Evolutionary conservation across 2,329 filamentous ascomycete genomes (phyloP).

Genomic region (Teratosphaeriaceae sp.): DNA sequence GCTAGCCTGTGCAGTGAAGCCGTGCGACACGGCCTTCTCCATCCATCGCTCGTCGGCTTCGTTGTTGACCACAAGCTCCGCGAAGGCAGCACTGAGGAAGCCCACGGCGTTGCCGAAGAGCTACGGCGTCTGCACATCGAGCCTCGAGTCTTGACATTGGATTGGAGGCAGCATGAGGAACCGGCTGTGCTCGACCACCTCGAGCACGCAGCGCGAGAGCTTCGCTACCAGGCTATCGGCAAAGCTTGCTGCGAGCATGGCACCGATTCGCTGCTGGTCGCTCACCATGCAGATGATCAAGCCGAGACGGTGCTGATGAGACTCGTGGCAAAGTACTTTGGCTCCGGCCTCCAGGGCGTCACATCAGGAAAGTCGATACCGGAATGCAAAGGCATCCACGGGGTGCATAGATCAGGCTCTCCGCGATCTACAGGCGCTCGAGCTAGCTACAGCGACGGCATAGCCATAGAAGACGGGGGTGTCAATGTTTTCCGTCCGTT

Average conservation of each 20-base stretch:
- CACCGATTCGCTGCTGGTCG: conserved; percentile 62
- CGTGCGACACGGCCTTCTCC: background rate
- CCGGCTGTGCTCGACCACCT: conserved; percentile 54
- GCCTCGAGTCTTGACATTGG: conserved; percentile 26
- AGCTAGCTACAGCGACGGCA: background rate
- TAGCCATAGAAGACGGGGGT: conserved; percentile 55
- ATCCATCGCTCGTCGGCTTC: conserved; percentile 44
- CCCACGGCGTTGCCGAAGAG: conserved; percentile 40
- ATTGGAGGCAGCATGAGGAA: conserved; percentile 31
- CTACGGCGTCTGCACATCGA: conserved; percentile 18
- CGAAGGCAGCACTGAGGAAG: conserved; percentile 49
- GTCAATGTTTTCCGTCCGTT: conserved; percentile 63
- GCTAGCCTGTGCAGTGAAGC: conserved; percentile 60
- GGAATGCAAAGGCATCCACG: conserved; percentile 70
- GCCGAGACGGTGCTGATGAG: conserved; percentile 85
- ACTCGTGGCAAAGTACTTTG: conserved; percentile 58
- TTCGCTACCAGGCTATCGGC: conserved; percentile 69
- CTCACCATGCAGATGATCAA: conserved; percentile 86
- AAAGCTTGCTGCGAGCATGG: conserved; percentile 46
- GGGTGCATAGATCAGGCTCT: conserved; percentile 47
- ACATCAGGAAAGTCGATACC: conserved; percentile 51
- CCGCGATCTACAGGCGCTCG: background rate
- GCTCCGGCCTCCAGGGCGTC: conserved; percentile 53
- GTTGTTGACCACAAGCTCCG: conserved; percentile 57
- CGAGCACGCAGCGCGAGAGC: conserved; percentile 67